A percentile compares a stretch with the other conserved stretches of the same genome.
Conservation (phyloP, 2,329 filamentous ascomycete genomes). For the Arthrinium puccinioides region DNA sequence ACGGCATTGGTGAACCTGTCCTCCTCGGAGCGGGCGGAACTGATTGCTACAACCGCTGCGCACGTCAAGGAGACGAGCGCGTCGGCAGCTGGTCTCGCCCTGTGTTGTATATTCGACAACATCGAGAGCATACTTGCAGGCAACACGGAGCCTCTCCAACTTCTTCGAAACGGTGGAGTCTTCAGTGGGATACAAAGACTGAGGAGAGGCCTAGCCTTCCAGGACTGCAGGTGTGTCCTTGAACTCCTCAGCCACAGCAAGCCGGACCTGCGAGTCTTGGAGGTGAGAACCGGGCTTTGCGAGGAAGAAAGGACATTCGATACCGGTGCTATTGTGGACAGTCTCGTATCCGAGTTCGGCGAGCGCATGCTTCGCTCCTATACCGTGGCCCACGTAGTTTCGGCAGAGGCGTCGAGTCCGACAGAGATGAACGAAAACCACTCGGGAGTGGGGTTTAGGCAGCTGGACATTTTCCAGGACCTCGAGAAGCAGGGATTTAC, state of each 20-base stretch:
- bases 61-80: neutral
- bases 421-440: neutral
- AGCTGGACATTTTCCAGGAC: neutral
- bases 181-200: too few species aligned
- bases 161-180: neutral
- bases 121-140: neutral
- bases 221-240: neutral
- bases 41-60: too few species aligned
- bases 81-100: neutral
- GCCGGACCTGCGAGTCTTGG: neutral
- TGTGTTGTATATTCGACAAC: neutral
- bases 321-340: neutral
- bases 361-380: neutral
- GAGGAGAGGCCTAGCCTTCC: too few species aligned
- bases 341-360: neutral
- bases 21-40: too few species aligned
- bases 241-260: neutral
- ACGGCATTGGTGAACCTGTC: too few species aligned
- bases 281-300: neutral
- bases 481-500: neutral
- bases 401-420: neutral
- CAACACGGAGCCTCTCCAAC: neutral
- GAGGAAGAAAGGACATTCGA: too few species aligned
- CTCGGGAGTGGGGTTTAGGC: neutral
- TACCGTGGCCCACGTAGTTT: too few species aligned